A percentile compares a stretch with the other conserved stretches of the same genome.
Conservation (phyloP, 495 filamentous ascomycete species). For the Bacidia rubella region DNA sequence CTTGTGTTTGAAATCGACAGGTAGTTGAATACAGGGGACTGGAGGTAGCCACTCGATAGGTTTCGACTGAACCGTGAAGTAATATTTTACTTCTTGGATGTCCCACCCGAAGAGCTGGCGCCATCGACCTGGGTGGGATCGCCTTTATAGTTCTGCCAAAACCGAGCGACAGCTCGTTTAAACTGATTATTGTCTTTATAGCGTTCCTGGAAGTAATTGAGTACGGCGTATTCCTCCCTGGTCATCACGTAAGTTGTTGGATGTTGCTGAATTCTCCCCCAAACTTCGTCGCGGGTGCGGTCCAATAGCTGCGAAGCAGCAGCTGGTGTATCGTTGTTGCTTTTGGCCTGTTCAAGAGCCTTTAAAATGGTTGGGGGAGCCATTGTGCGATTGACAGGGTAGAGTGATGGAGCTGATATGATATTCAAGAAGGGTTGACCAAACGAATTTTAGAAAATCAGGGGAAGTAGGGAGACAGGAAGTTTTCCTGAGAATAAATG, state of each 20-base stretch:
- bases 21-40: too few relatives aligned
- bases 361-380: slow-evolving; percentile 28
- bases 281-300: slow-evolving; percentile 42
- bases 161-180: slow-evolving; percentile 32
- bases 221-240: slow-evolving; percentile 60
- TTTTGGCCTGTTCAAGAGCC: slow-evolving; percentile 55
- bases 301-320: slow-evolving; percentile 41
- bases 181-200: slow-evolving; percentile 34
- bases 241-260: slow-evolving; percentile 53
- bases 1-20: too few relatives aligned
- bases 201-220: slow-evolving; percentile 56
- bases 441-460: not conserved
- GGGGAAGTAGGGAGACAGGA: not conserved
- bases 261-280: slow-evolving; percentile 43
- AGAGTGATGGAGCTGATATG: not conserved
- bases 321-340: slow-evolving; percentile 45
- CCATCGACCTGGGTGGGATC: slow-evolving; percentile 9
- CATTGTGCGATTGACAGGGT: not conserved
- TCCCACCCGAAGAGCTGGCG: not conserved
- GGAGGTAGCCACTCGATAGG: too few relatives aligned
- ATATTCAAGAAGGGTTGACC: not conserved
- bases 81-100: slow-evolving; percentile 3
- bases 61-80: too few relatives aligned
- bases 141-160: slow-evolving; percentile 34
- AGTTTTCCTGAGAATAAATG: not conserved